Conservation (phyloP, 306 rosid genomes). For the Ormosia semicastrata region DNA sequence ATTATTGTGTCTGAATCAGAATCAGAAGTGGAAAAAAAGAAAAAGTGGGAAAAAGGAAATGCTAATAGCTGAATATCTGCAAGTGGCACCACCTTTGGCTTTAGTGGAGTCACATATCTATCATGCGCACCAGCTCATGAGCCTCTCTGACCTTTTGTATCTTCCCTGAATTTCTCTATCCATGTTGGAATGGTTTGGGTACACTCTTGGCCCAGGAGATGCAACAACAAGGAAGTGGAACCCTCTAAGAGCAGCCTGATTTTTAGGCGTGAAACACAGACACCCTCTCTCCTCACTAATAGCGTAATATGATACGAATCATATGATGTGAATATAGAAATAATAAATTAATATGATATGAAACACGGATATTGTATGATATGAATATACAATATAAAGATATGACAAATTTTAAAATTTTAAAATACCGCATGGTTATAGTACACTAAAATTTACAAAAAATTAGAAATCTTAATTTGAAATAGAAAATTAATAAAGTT, state of each 20-base stretch:
- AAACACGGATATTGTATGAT: too few species aligned
- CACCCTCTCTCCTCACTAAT: background rate
- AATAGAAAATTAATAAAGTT: too few species aligned
- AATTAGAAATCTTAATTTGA: too few species aligned
- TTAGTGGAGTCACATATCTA: slow-evolving; percentile 51
- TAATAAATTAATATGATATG: too few species aligned
- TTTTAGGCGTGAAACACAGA: slow-evolving; percentile 5
- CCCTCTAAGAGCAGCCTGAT: slow-evolving; percentile 28
- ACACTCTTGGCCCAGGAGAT: background rate
- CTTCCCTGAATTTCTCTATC: background rate
- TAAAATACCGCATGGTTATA: too few species aligned
- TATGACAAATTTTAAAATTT: too few species aligned
- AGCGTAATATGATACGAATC: too few species aligned
- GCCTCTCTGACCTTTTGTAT: background rate
- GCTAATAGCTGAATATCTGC: slow-evolving; percentile 2
- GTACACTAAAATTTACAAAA: too few species aligned
- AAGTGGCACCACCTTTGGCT: slow-evolving; percentile 36
- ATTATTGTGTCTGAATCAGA: background rate
- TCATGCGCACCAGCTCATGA: slow-evolving; percentile 89
- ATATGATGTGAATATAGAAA: too few species aligned
- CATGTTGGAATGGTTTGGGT: slow-evolving; percentile 7
- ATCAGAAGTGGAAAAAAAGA: background rate
- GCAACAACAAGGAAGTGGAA: slow-evolving; percentile 27
- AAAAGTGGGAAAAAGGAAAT: background rate
- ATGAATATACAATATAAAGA: too few species aligned